phyloP scores from a whole-genome alignment of 495 filamentous ascomycete species.

The Letharia lupina region DNA sequence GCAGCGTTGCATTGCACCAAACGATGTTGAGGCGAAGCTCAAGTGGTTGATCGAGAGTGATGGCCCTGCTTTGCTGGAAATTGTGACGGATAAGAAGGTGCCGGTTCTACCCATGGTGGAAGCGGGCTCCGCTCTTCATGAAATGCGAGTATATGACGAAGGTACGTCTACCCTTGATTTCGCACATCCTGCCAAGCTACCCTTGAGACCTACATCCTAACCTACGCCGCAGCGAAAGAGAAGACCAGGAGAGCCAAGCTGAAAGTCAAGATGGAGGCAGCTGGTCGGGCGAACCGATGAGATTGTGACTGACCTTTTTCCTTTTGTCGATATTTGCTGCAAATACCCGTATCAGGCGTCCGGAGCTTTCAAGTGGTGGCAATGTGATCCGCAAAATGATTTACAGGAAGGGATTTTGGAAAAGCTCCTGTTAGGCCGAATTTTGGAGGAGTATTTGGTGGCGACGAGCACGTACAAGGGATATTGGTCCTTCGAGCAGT shows the following conservation, averaged over 20 bases:
- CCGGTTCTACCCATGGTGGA: conserved; percentile 97
- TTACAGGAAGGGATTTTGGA: not conserved
- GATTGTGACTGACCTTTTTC: not conserved
- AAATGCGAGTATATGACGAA: conserved; percentile 87
- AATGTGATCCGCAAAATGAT: not conserved
- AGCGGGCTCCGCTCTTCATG: conserved; percentile 74
- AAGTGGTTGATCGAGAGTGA: conserved; percentile 82
- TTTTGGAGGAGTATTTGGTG: not conserved
- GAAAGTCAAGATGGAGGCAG: conserved; percentile 9
- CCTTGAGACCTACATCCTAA: conserved; percentile 6
- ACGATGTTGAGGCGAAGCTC: conserved; percentile 66
- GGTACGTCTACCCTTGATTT: conserved; percentile 36
- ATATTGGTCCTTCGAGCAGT: no score
- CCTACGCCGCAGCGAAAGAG: conserved; percentile 17
- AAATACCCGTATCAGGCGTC: conserved; percentile 5
- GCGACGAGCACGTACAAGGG: not conserved
- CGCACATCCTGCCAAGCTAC: not conserved
- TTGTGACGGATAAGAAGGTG: conserved; percentile 39
- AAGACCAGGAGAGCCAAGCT: conserved; percentile 19
- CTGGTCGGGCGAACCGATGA: not conserved
- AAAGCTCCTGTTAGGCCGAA: not conserved
- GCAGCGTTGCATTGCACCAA: conserved; percentile 53
- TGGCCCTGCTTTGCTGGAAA: conserved; percentile 60
- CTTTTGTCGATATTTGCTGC: not conserved
- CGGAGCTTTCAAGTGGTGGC: not conserved